These are phyloP conservation scores for Xylaria sp. DNA, from an alignment of 2,329 filamentous ascomycete species.

Conservation along the genomic window DNA sequence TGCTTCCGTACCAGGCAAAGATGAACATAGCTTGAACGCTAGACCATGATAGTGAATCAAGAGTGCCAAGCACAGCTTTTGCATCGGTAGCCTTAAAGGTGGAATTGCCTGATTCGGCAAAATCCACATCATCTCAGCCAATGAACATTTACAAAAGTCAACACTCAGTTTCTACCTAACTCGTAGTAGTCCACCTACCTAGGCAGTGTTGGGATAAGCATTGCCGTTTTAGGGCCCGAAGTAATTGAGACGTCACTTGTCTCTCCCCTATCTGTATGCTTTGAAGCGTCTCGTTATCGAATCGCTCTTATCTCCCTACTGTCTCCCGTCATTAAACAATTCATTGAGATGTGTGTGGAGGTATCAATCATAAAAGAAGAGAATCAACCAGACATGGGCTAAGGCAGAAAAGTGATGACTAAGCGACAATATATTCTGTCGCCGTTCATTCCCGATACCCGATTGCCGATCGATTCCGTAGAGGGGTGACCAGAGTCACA, in stretches of 20 bases:
- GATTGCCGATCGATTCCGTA: neutral
- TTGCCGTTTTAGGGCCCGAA: neutral
- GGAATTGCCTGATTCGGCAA: constrained; percentile 22
- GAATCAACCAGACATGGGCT: neutral
- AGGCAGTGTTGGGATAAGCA: too few species aligned
- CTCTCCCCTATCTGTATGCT: neutral
- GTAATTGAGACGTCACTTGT: neutral
- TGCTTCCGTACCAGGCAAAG: too few species aligned
- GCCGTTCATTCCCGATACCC: neutral
- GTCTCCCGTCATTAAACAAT: neutral
- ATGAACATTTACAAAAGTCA: neutral
- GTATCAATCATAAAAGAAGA: neutral
- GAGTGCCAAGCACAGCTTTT: neutral
- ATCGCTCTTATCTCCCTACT: neutral
- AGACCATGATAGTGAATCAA: too few species aligned
- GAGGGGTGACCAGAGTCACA: neutral
- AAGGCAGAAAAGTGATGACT: neutral
- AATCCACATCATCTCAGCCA: constrained; percentile 9
- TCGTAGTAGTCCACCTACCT: too few species aligned
- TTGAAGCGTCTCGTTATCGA: neutral
- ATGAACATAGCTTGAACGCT: too few species aligned
- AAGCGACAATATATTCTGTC: neutral
- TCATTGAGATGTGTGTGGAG: too few species aligned
- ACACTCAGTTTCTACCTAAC: neutral
- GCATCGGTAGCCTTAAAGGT: neutral